Evolutionary conservation across 2,329 filamentous ascomycete genomes (phyloP), one percentile per base, ranked within the genome.

Genomic region (Fusarium tuaranense): DNA sequence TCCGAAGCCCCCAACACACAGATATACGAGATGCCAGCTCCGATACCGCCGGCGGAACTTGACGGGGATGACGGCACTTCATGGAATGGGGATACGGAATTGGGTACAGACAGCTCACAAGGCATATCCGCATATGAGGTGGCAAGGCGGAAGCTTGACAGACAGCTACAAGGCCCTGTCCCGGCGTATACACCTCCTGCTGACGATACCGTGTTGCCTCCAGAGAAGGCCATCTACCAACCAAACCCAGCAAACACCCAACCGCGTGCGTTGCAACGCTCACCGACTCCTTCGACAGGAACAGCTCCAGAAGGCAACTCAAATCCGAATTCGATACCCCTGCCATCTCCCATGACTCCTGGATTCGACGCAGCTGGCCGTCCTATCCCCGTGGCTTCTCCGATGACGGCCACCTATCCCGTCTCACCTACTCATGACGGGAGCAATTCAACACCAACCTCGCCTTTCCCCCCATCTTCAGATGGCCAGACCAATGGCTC

Each of bases 1-100:
- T 71, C 73, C 22, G 76, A 85, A 78, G 79, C 84, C 55, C 76
- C 83, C 2, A 83, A 85, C 60, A 86, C 88, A 44, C 85, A 88
- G 70, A 84, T 88, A 4, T 89, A 88, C 68, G 88, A 90, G 74
- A 78, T 90, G 76, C 83, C 88, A 2, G 87, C 83, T 7, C 85
- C 85, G 0, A 72, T 82, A 1, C 81, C 82, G 3, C 88, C 87
- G 0, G 85, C 83, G 7, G 89, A 90, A 76, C 81, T 90, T 48
- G 87, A 89, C 51, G 85, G 83, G 64, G 82, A 80, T 13, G 82
- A 86, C 58, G 81, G 79, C 12, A 78, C 79, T 57, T 84, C 81
- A 7, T 78, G 81, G 51, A 78, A 83, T 16, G 82, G 82, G 14
- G 84, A 84, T 1, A 84, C 83, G 0, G 84, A 86, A 44, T 72